Base-by-base conservation (phyloP, 257 asterid species). In the Fraxinus excelsior region DNA sequence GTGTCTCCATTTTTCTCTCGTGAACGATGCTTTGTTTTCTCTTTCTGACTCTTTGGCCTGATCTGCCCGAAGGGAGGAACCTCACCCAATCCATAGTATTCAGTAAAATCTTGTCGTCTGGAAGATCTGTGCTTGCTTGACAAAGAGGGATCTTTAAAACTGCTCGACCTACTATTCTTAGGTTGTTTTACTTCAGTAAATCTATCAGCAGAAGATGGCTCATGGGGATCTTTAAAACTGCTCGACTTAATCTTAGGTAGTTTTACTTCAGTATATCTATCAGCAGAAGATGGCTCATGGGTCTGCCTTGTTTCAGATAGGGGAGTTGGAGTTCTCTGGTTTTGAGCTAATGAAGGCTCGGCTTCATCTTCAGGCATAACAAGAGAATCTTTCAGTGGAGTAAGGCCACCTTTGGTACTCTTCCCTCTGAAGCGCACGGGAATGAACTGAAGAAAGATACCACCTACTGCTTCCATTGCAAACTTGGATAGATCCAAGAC, bases 281-380 rank as follows among this genome's bases (percentile, higher is more conserved):
- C 97, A 19, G 74, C 23, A 1, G 79, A 83, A 26, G 58, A 65
- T 38, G 90, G 86, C 8, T 60, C 83, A 53, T 79, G 90, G 67
- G 84, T 86, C 78, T 84, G 90, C 84, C 87, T 84, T 62, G 89
- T 83, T 84, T 94, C 97, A 9, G 94, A 77, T 49, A 83, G 78
- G 26, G 91, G 87, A 76, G 78, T 42, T 4, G 96, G 93, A 70
- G 89, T 69, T 84, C 90, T 84, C 84, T 86, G 96, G 74, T 90
- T 93, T 74, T 88, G 85, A 72, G 82, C 80, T 72, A 85, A 26
- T 21, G 87, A 76, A 7, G 90, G 90, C 40, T 82, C 85, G 23
- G 84, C 84, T 86, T 93, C 92, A 76, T 93, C 97, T 83, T 90
- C 97, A 21, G 98, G 97, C 98, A 96, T 84, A 67, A 90, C 60